Evolutionary conservation across 768 basidiomycete genomes (phyloP), one percentile per base, ranked within the genome.

Genomic region (Leccinum subgranulosum): DNA sequence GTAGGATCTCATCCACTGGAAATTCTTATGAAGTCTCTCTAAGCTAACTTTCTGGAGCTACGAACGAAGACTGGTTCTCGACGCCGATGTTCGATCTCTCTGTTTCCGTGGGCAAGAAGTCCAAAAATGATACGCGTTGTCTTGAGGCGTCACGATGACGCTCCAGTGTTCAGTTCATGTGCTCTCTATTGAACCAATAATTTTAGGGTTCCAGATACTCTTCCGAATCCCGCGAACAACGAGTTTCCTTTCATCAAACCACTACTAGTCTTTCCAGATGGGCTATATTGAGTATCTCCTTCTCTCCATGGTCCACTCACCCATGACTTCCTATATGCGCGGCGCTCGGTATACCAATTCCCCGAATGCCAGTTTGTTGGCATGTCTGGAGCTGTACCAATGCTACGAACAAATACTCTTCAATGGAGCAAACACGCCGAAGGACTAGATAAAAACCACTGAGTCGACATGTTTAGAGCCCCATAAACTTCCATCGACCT

Each of bases 361-460:
- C 8, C 62, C 64, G 53, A 41, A 55, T 9, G 34, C 61, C 51
- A 60, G 45, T 54, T 54, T 3, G 36, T 52, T 67, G 57, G 65
- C 64, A 43, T 54, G 45, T 64, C 54, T 49, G 59, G 41, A n/a
- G 39, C 53, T 47, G 49, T 59, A 39, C 66, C 66, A 64, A 59
- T 53, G 45, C 54, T 50, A 49, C 41, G 33, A 21, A 50, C 33
- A 53, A 55, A 31, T 31, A 31, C 1, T 33, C 12, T 53, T 53
- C 53, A 29, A 21, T 55, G 51, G 55, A 57, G 29, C 21, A n/a
- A 29, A 34, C 52, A 17, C 49, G n/a, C 17, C 45, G 23, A 48
- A 25, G 19, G 21, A 11, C 19, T 27, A 27, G 36, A 5, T 66
- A 67, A 66, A 66, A 53, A 3, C 17, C 14, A 15, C 14, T 31